A percentile compares a stretch with the other conserved stretches of the same genome.
phyloP scores from a whole-genome alignment of 305 asterid species.

The Plantago coronopus region DNA sequence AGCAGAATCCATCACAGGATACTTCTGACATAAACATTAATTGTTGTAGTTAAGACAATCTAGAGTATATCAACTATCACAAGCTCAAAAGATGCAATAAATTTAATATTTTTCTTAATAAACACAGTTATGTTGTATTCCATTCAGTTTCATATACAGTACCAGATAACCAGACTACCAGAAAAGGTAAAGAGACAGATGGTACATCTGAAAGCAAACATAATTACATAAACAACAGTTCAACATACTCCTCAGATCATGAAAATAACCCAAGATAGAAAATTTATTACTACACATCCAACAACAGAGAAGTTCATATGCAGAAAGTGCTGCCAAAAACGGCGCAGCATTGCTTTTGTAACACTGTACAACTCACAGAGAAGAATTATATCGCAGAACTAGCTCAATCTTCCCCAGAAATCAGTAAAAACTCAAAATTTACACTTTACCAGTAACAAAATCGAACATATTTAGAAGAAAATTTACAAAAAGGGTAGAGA shows the following conservation, averaged over 20 bases:
- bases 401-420: too few species aligned
- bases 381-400: too few species aligned
- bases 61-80: neutral
- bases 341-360: too few species aligned
- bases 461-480: neutral
- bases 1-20: constrained; percentile 31
- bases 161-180: too few species aligned
- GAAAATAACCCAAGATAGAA: neutral
- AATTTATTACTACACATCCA: neutral
- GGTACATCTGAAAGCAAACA: too few species aligned
- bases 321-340: neutral
- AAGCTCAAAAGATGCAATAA: neutral
- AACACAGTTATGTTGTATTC: too few species aligned
- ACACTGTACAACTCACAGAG: too few species aligned
- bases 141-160: too few species aligned
- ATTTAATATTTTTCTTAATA: too few species aligned
- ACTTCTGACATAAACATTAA: constrained; percentile 10
- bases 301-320: neutral
- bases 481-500: neutral
- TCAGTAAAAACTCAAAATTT: neutral
- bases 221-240: too few species aligned
- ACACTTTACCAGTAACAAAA: neutral
- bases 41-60: neutral
- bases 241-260: too few species aligned
- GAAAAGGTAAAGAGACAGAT: too few species aligned